Conservation (phyloP, 768 basidiomycete genomes). For the Amanita muscaria region DNA sequence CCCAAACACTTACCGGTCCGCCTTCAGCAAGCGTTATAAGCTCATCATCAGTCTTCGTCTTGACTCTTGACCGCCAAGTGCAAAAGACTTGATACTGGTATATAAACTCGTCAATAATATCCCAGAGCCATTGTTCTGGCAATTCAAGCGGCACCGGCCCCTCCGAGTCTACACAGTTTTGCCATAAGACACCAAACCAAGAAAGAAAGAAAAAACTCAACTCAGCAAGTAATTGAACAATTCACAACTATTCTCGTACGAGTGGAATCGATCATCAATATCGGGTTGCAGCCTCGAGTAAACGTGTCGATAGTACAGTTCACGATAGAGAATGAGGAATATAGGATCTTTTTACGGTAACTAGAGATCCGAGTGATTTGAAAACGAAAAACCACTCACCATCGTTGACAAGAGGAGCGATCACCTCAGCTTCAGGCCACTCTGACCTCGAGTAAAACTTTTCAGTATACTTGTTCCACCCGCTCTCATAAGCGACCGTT, state of each 20-base stretch:
- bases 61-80: constrained; percentile 80
- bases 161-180: constrained; percentile 68
- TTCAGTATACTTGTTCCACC: constrained; percentile 95
- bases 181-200: not conserved
- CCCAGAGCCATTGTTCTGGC: constrained; percentile 98
- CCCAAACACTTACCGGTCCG: constrained; percentile 43
- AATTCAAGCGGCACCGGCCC: constrained; percentile 89
- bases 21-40: constrained; percentile 72
- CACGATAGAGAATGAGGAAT: constrained; percentile 94
- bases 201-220: constrained; percentile 38
- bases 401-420: constrained; percentile 90
- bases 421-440: constrained; percentile 96
- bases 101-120: constrained; percentile 95
- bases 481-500: constrained; percentile 89
- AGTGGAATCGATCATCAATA: constrained; percentile 96
- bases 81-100: constrained; percentile 98
- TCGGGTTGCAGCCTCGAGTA: constrained; percentile 93
- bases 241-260: constrained; percentile 96
- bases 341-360: constrained; percentile 59
- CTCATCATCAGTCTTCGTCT: constrained; percentile 86
- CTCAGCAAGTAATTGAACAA: constrained; percentile 96
- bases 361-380: not conserved
- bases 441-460: constrained; percentile 91
- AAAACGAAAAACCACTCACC: constrained; percentile 36
- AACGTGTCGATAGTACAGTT: constrained; percentile 91